Conservation (phyloP, 495 filamentous ascomycete species). For the Neurospora sp. region DNA sequence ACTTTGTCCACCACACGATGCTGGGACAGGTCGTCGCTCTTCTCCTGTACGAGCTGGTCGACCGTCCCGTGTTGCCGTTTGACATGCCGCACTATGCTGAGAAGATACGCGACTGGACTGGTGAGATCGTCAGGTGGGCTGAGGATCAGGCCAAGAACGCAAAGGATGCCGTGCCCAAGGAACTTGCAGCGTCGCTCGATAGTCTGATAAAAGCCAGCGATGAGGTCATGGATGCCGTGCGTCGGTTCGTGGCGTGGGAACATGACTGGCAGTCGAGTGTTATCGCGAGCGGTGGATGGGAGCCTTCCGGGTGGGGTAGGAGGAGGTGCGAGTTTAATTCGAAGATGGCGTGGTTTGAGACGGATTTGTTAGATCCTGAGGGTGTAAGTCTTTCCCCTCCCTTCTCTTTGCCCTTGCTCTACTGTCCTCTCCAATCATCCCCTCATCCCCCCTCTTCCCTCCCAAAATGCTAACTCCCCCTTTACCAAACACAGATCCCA, state of each 20-base stretch:
- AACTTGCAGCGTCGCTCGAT: constrained; percentile 37
- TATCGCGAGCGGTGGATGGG: constrained; percentile 56
- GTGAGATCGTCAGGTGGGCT: constrained; percentile 56
- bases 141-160: constrained; percentile 38
- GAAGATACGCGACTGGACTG: constrained; percentile 49
- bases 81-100: constrained; percentile 58
- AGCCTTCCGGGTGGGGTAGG: constrained; percentile 52
- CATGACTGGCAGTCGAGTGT: constrained; percentile 58
- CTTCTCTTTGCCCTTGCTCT: neutral
- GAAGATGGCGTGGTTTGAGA: constrained; percentile 72
- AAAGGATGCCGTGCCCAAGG: neutral
- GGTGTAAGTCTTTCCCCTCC: constrained; percentile 47
- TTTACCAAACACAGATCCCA: constrained; percentile 47
- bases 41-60: constrained; percentile 75
- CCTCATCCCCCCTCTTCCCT: neutral
- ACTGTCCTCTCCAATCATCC: neutral
- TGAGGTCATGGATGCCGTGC: constrained; percentile 48
- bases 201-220: constrained; percentile 50
- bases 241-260: constrained; percentile 64
- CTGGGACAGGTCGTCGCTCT: constrained; percentile 73
- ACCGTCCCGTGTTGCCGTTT: constrained; percentile 72
- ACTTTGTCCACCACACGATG: constrained; percentile 69
- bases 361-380: constrained; percentile 66
- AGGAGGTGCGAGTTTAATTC: constrained; percentile 59
- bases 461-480: neutral